Evolutionary conservation across 306 rosid species (phyloP), one percentile per base, ranked within the genome.

Genomic region (Acacia confusa): DNA sequence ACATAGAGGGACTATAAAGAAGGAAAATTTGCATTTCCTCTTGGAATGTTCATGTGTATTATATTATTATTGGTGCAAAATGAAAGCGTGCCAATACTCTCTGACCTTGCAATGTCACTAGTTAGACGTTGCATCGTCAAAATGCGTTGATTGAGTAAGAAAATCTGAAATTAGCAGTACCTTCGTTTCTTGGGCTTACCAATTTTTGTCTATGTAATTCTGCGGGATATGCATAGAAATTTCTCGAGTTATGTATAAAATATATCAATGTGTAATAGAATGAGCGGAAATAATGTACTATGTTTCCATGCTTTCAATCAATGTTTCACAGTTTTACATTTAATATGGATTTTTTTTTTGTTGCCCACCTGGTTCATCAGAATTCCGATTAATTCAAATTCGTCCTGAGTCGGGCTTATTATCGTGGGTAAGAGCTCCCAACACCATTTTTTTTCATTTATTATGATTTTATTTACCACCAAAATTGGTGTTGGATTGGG

Each of bases 21-120:
- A 87, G 86, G 86, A 78, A 78, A 83, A 76, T 34, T 60, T 66
- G 83, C 38, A 41, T 57, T 74, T 78, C 85, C 75, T 44, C 77
- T 50, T 78, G 85, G 83, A 66, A 79, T 77, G 85, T 64, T 78
- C 78, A 24, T 44, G 69, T 67, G 75, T 53, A 76, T 85, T 79
- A 78, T 81, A 80, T 78, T 53, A 34, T 70, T 63, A 30, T 58
- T 60, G 84, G 77, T 58, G 69, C 83, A 65, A 76, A 57, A 25
- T 78, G 40, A 74, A 28, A 12, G 27, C 15, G 67, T 53, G 41
- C 78, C 75, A 70, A 50, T 63, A 25, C 63, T 50, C 24, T 25
- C 40, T 30, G 76, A 48, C 81, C 76, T 69, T 84, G 77, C 90
- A 82, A 72, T 77, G 82, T 72, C 76, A 76, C 67, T 50, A 73